Base-by-base conservation (phyloP, 768 basidiomycete species). In the Sarcodon aspratus region DNA sequence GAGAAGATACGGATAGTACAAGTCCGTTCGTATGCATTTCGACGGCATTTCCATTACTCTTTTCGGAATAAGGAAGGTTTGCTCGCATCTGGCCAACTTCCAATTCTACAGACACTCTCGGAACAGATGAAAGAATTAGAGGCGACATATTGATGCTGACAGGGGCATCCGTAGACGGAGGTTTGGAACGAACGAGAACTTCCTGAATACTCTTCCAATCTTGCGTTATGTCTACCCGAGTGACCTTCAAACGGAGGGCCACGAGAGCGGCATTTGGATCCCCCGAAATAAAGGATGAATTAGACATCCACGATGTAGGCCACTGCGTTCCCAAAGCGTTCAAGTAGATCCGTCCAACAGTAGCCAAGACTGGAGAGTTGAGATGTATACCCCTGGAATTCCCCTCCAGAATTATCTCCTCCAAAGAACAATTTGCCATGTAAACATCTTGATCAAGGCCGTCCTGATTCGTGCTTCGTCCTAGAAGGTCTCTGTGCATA, bases 241-340 rank as follows among this genome's bases (percentile, higher is more conserved):
- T 36, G 10, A 80, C 49, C 27, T 61, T 68, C 37, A 71, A 52
- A 35, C 68, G 70, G 17, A 79, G 56, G 27, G 73, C 73, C 15
- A 85, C 44, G 10, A 80, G 66, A 9, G 84, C 71, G 9, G 73
- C 68, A 57, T 80, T 80, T 8, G 79, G 73, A 56, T 82, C 81
- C 18, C 75, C 77, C 10, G 63, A 52, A 40, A 81, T 59, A 55
- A 80, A 77, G 0, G 72, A 65, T 17, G 73, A 66, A 2, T 70
- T 61, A 33, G 63, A 62, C 32, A 82, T 61, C 67, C 74, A 74
- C n/a, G 73, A 74, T 37, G 71, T 60, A 8, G 81, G 79, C 82
- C 82, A 87, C 59, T 80, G 78, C 3, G 72, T 72, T 17, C 70
- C 61, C 18, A 83, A 61, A 1, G 66, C 59, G 44, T 71, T 62